These are phyloP conservation scores for Dendrobium huoshanense DNA, from an alignment of 106 monocot genomes.

Conservation along the genomic window DNA sequence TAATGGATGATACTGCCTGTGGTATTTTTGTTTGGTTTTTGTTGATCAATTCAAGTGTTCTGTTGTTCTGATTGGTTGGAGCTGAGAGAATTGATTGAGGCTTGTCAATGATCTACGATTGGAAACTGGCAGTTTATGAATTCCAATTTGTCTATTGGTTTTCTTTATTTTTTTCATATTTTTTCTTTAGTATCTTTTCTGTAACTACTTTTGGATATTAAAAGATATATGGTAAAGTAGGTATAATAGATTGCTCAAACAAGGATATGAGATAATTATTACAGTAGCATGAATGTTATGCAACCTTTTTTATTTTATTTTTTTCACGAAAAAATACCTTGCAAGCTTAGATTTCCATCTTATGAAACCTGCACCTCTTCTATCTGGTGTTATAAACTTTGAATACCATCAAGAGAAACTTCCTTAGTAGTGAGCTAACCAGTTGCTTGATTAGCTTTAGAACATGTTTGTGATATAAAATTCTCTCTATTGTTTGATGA, in stretches of 20 bases:
- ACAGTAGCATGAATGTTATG: background rate
- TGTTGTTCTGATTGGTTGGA: background rate
- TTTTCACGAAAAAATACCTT: too few relatives aligned
- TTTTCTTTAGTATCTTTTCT: background rate
- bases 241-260: background rate
- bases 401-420: too few relatives aligned
- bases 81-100: background rate
- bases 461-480: too few relatives aligned
- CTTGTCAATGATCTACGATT: background rate
- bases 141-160: background rate
- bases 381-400: too few relatives aligned
- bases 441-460: too few relatives aligned
- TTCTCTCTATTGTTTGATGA: too few relatives aligned
- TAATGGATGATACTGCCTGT: conserved; percentile 1
- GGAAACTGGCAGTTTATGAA: background rate
- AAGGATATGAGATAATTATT: background rate
- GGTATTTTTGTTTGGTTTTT: too few relatives aligned
- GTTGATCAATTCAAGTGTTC: background rate
- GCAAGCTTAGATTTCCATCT: background rate
- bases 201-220: background rate
- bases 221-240: background rate
- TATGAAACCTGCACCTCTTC: too few relatives aligned
- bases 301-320: background rate
- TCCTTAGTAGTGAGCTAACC: too few relatives aligned
- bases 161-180: background rate